Base-by-base conservation (phyloP, 805 yeast genomes). In the Saccharomycopsis sp. region DNA sequence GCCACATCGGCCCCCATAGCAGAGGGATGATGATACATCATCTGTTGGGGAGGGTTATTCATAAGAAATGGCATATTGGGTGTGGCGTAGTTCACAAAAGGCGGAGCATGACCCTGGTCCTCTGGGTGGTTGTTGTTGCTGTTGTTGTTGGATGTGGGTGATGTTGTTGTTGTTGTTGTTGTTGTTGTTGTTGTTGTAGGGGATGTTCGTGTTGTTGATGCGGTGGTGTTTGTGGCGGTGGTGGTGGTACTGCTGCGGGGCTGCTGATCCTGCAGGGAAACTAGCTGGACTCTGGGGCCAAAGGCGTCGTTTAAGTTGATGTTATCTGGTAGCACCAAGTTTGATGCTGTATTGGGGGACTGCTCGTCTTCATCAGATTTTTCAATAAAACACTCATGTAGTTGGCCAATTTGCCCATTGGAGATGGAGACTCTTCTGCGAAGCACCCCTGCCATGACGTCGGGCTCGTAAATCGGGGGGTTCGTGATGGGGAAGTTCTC, bases 361-460 rank as follows among this genome's bases (percentile, higher is more conserved):
- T 12, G 36, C 20, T 32, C 12, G 10, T 7, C 6, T 30, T 12
- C 30, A 19, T 61, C 62, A 37, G 55, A 52, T 31, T 58, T 55
- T 39, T 58, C 58, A 21, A 29, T 46, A 30, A 39, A 47, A 23
- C 47, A 46, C 37, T 64, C 68, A 4, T 74, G 69, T 26, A 82
- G 71, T 53, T 82, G 94, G 36, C 87, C 83, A 49, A 82, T 82
- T 54, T 82, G 94, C 53, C 94, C 94, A 59, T 82, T 82, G 8
- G 89, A 80, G 39, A 82, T 82, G 33, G 92, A 81, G 2, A 82
- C 77, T 54, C 94, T 69, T 55, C 92, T 65, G 54, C 80, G 64
- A 34, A 69, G 53, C 16, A 64, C 55, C 5, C 53, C 63, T 9
- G 30, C 58, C 50, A 58, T 53, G 61, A 63, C 62, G 20, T 67